Evolutionary conservation across 2,329 filamentous ascomycete genomes (phyloP).

Genomic region (Xylaria sp.): DNA sequence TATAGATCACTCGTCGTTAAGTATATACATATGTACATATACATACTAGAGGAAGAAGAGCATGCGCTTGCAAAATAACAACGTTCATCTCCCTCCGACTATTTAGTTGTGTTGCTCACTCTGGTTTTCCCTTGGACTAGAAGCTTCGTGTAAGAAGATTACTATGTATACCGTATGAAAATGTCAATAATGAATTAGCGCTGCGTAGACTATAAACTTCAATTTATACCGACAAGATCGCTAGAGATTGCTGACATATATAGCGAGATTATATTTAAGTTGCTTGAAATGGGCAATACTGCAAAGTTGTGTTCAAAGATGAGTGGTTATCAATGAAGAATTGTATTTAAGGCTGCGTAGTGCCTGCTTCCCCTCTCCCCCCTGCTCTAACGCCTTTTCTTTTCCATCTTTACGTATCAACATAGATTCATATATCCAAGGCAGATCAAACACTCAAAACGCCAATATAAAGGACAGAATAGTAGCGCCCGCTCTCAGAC

Average conservation of each 20-base stretch:
- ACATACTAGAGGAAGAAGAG: no score
- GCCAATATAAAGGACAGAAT: constrained; percentile 7
- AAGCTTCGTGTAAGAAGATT: no score
- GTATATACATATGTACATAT: no score
- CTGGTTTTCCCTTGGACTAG: no score
- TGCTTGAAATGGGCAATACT: neutral
- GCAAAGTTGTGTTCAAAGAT: neutral
- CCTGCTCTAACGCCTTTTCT: neutral
- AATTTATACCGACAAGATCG: neutral
- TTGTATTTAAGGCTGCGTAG: neutral
- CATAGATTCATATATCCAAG: constrained; percentile 21
- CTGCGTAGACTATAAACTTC: no score
- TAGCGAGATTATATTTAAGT: neutral
- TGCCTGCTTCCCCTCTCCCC: neutral
- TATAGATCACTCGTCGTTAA: no score
- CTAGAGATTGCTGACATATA: neutral
- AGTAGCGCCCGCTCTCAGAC: constrained; percentile 2
- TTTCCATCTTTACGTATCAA: neutral
- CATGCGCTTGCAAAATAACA: no score
- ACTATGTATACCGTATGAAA: no score
- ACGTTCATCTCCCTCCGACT: no score
- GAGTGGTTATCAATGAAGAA: neutral
- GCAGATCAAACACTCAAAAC: constrained; percentile 7
- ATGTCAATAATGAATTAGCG: no score
- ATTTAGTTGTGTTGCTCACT: no score